Conservation (phyloP, 2,329 filamentous ascomycete species). For the Acrocalymma vagum region DNA sequence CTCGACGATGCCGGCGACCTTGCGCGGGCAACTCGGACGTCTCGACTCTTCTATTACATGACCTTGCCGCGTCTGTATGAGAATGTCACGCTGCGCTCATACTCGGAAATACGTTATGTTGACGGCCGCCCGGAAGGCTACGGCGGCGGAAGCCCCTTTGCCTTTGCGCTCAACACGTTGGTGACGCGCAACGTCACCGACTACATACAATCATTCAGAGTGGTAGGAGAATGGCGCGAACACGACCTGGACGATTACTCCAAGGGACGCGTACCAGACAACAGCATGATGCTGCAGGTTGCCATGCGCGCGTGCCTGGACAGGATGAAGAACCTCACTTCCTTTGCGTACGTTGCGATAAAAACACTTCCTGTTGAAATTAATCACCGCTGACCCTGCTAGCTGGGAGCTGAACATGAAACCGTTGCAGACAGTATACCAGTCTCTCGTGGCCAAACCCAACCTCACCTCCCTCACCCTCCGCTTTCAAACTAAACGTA, state of each 20-base stretch:
- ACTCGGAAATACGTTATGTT: conserved; percentile 66
- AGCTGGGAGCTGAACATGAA: conserved; percentile 70
- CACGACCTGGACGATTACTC: conserved; percentile 65
- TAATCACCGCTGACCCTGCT: conserved; percentile 23
- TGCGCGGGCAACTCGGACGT: conserved; percentile 67
- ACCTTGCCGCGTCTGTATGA: conserved; percentile 68
- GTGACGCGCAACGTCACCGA: conserved; percentile 63
- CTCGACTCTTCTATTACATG: conserved; percentile 71
- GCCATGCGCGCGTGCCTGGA: conserved; percentile 66
- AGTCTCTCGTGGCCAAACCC: conserved; percentile 60
- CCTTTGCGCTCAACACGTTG: conserved; percentile 70
- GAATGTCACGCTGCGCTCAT: conserved; percentile 64
- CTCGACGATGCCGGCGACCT: conserved; percentile 67
- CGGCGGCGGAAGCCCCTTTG: conserved; percentile 69
- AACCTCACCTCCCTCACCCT: conserved; percentile 63
- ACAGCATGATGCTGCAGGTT: conserved; percentile 70
- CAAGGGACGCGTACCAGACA: conserved; percentile 68
- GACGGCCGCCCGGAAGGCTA: conserved; percentile 67
- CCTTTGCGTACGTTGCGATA: conserved; percentile 59
- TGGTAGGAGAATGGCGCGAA: conserved; percentile 67
- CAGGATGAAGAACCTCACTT: conserved; percentile 63
- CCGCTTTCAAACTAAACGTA: conserved; percentile 63
- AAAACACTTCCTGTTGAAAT: no score
- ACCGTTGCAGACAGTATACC: conserved; percentile 66
- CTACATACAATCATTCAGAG: conserved; percentile 61